Base-by-base conservation (phyloP, 2,329 filamentous ascomycete species). In the Epichloe scottii region DNA sequence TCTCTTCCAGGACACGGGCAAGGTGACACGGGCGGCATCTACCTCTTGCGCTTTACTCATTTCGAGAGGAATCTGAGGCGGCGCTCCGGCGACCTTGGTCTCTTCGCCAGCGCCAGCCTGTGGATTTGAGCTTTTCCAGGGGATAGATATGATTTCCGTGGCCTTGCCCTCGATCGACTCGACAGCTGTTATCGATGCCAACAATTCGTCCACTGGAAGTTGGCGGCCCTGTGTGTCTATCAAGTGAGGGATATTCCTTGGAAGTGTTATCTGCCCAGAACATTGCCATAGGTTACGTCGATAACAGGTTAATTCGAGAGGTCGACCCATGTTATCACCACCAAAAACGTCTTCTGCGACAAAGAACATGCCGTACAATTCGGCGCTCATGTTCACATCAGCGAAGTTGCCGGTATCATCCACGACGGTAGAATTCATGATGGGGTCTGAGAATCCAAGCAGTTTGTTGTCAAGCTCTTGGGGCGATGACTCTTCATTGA, bases 231-330 rank as follows among this genome's bases (percentile, higher is more conserved):
- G 86, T 14, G 91, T 90, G 56, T 78, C 72, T 50, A 79, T 64
- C 62, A 89, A 76, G 54, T 87, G 80, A 46, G 87, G 76, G 40
- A 83, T 79, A 46, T 84, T 77, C 21, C 79, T 70, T n/a, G 89
- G 88, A 42, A 96, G 68, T 0, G 82, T 89, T 50, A 97, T 79
- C 48, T 86, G 87, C 37, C 91, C 91, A 0, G 89, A 91, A 58
- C 95, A 94, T 68, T 96, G 90, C 75, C 95, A 97, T 45, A 97
- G 74, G 62, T 97, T 97, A 48, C 91, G 81, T 42, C 91, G 84
- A 65, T 97, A 97, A 74, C 91, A 97, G 0, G 91, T 97, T 64
- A 97, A 71, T 69, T 97, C 91, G 48, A 85, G 76, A 0, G 84
- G 83, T 5, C 81, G 70, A 8, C 74, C 75, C 3, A 70, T 65